phyloP scores from a whole-genome alignment of 305 asterid species.

The Caryopteris hybrid region DNA sequence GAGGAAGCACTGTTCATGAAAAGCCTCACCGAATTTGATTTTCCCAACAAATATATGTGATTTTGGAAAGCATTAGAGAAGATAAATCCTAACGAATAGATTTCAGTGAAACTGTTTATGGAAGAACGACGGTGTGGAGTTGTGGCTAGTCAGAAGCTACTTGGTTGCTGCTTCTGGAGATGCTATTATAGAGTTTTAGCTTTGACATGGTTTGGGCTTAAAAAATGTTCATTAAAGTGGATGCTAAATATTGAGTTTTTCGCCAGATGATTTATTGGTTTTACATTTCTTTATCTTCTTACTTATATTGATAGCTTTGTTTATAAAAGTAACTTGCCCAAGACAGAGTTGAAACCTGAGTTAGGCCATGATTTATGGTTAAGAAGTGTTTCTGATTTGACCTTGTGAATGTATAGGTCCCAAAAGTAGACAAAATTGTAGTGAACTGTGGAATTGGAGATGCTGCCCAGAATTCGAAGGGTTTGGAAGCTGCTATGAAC shows the following conservation, averaged over 20 bases:
- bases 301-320: not conserved
- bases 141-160: not conserved
- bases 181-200: not conserved
- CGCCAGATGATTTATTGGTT: not conserved
- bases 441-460: conserved; percentile 99
- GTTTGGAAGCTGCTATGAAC: conserved; percentile 88
- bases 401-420: conserved; percentile 49
- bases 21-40: not conserved
- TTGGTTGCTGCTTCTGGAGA: not conserved
- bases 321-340: too few relatives aligned
- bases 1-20: not conserved
- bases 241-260: not conserved
- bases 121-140: not conserved
- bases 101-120: not conserved
- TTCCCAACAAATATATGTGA: not conserved
- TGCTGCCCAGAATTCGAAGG: conserved; percentile 98
- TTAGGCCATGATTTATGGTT: not conserved
- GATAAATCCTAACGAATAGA: not conserved
- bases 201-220: not conserved
- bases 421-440: conserved; percentile 79
- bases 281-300: not conserved
- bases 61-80: not conserved
- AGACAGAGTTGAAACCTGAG: not conserved
- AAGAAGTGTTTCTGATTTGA: not conserved
- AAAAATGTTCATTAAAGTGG: not conserved